Conservation (phyloP, 2,329 filamentous ascomycete genomes). For the Penicillium sp. region DNA sequence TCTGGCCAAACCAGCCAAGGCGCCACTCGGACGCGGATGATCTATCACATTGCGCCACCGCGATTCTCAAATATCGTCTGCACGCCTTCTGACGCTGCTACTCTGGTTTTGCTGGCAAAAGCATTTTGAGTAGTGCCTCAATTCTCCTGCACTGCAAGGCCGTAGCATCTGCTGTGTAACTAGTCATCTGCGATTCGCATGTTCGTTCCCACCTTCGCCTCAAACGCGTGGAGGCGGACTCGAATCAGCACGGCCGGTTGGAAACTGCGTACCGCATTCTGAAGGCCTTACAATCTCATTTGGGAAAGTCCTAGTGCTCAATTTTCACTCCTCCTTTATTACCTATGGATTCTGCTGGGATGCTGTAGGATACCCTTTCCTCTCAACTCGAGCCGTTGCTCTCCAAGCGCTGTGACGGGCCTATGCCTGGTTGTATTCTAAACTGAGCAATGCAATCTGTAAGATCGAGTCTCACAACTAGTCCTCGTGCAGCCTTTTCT, state of each 20-base stretch:
- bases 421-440: neutral
- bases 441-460: neutral
- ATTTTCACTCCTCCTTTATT: neutral
- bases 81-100: neutral
- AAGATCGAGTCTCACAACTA: neutral
- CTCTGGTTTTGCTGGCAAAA: neutral
- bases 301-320: neutral
- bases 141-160: too few species aligned
- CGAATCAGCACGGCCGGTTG: neutral
- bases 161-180: neutral
- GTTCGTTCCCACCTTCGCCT: neutral
- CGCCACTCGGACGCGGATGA: neutral
- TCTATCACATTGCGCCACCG: slow-evolving; percentile 2
- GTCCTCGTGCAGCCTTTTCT: neutral
- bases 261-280: neutral
- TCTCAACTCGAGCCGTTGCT: neutral
- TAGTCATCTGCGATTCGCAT: neutral
- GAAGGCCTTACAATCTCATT: neutral
- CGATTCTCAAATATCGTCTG: slow-evolving; percentile 1
- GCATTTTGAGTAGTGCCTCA: too few species aligned
- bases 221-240: neutral
- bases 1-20: neutral
- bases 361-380: too few species aligned
- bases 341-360: too few species aligned
- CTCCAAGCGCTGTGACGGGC: neutral